Conservation (phyloP, 768 basidiomycete genomes). For the Kwoniella bestiolae region DNA sequence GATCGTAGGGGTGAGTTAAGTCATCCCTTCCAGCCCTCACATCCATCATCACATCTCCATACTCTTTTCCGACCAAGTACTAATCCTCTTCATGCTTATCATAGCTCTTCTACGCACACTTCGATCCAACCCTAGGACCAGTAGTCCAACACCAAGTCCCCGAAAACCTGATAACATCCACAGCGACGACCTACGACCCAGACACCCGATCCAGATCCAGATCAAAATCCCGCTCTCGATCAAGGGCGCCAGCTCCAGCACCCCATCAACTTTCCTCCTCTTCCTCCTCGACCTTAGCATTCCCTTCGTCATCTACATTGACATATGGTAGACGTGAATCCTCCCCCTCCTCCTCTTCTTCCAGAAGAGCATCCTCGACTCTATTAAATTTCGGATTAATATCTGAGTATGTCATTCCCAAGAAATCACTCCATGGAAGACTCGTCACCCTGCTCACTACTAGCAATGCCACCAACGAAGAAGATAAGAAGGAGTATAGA, state of each 20-base stretch:
- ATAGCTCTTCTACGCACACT: conserved; percentile 85
- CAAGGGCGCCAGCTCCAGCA: conserved; percentile 7
- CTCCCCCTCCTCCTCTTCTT: conserved; percentile 17
- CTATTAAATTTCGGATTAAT: conserved; percentile 90
- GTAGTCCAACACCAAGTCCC: conserved; percentile 93
- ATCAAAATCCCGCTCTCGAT: conserved; percentile 4
- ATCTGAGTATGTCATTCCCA: conserved; percentile 92
- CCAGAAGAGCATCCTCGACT: conserved; percentile 34
- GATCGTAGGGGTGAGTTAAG: conserved; percentile 55
- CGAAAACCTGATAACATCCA: conserved; percentile 75
- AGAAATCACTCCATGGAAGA: conserved; percentile 78
- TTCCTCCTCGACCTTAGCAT: not conserved
- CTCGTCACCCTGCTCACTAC: conserved; percentile 84
- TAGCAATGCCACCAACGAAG: conserved; percentile 26
- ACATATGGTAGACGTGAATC: conserved; percentile 9
- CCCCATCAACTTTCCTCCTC: not conserved
- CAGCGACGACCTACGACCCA: conserved; percentile 20
- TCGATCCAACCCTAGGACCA: conserved; percentile 82
- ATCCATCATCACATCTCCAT: not conserved
- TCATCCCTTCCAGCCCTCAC: not conserved
- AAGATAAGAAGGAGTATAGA: conserved; percentile 64
- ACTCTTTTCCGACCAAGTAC: not conserved
- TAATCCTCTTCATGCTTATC: no score
- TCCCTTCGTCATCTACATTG: no score
- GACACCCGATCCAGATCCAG: conserved; percentile 36